These are phyloP conservation scores for Triglochin maritima DNA, from an alignment of 106 monocot species.

Conservation along the genomic window DNA sequence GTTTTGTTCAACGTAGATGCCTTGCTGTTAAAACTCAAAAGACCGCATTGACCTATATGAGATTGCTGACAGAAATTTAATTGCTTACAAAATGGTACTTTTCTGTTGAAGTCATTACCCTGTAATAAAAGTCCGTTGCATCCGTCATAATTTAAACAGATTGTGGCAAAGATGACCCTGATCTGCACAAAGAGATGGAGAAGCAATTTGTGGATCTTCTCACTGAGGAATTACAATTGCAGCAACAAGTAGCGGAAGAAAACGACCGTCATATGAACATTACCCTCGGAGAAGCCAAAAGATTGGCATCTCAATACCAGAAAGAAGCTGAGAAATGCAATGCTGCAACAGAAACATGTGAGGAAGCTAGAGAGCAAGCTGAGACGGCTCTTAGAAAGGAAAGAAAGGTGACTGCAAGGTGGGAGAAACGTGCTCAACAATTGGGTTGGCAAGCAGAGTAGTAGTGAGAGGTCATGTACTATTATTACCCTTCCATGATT, in stretches of 20 bases:
- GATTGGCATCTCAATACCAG: conserved; percentile 72
- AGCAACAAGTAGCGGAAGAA: conserved; percentile 47
- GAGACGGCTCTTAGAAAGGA: conserved; percentile 46
- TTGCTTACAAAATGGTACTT: too few relatives aligned
- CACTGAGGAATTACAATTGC: conserved; percentile 68
- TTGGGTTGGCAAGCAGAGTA: conserved; percentile 37
- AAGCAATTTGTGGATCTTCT: conserved; percentile 74
- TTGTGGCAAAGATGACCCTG: conserved; percentile 76
- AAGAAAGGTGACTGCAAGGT: conserved; percentile 50
- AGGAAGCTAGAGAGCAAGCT: conserved; percentile 64
- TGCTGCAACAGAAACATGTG: conserved; percentile 76
- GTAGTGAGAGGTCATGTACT: too few relatives aligned
- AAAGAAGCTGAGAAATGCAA: conserved; percentile 86
- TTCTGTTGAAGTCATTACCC: neutral
- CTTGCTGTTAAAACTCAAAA: too few relatives aligned
- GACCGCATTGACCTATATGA: too few relatives aligned
- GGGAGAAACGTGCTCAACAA: conserved; percentile 60
- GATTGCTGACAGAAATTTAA: too few relatives aligned
- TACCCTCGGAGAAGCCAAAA: conserved; percentile 59
- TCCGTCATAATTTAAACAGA: conserved; percentile 22
- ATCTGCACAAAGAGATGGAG: conserved; percentile 69
- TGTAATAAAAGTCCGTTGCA: neutral
- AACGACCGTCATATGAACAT: conserved; percentile 58
- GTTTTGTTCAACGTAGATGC: too few relatives aligned
- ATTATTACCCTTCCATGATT: too few relatives aligned